Conservation (phyloP, 2,329 filamentous ascomycete genomes). For the Thermothelomyces thermophilus region DNA sequence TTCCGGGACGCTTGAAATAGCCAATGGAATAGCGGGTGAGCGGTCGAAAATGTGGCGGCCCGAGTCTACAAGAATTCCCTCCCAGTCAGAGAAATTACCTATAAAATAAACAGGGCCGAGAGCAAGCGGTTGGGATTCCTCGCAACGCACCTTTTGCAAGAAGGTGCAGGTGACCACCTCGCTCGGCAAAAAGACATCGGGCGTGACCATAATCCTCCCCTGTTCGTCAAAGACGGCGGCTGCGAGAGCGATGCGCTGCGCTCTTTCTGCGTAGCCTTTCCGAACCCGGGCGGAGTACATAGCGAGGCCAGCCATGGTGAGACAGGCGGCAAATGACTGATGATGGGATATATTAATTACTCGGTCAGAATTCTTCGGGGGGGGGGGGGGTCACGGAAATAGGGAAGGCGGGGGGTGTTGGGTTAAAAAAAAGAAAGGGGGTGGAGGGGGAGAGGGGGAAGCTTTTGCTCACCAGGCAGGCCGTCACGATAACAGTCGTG, state of each 20-base stretch:
- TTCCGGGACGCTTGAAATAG: slow-evolving; percentile 74
- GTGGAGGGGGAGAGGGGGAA: neutral
- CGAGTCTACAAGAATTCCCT: slow-evolving; percentile 43
- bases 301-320: slow-evolving; percentile 51
- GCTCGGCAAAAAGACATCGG: slow-evolving; percentile 61
- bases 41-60: slow-evolving; percentile 67
- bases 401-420: too few relatives aligned
- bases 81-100: neutral
- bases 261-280: slow-evolving; percentile 49
- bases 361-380: neutral
- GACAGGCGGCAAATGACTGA: slow-evolving; percentile 58
- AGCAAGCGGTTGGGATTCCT: neutral
- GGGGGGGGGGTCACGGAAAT: too few relatives aligned
- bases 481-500: slow-evolving; percentile 66
- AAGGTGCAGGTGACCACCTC: slow-evolving; percentile 76
- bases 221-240: slow-evolving; percentile 61
- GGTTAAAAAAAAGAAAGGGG: slow-evolving; percentile 2
- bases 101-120: too few relatives aligned
- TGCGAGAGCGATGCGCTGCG: slow-evolving; percentile 53
- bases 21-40: slow-evolving; percentile 80
- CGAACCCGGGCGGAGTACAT: slow-evolving; percentile 48
- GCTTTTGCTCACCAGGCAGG: slow-evolving; percentile 57
- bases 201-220: slow-evolving; percentile 61
- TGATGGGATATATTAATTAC: too few relatives aligned
- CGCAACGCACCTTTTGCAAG: slow-evolving; percentile 49